A percentile compares a stretch with the other conserved stretches of the same genome.
These are phyloP conservation scores for Fusarium buxicola DNA, from an alignment of 2,329 filamentous ascomycete genomes.

Conservation along the genomic window DNA sequence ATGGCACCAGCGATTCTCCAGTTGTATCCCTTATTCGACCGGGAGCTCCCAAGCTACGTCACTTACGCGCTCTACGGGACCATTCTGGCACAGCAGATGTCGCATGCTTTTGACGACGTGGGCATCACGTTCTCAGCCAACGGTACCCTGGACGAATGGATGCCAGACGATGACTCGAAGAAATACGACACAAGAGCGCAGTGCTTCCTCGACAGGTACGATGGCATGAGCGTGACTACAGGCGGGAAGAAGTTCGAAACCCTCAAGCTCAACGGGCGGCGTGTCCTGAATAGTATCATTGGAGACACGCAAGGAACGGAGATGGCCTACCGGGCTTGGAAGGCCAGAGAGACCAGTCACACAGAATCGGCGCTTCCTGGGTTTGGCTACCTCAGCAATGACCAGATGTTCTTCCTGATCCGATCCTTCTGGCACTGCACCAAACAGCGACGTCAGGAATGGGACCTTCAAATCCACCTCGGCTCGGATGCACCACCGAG, in stretches of 20 bases:
- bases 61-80: constrained; percentile 29
- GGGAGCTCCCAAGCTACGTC: constrained; percentile 13
- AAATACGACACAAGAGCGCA: not conserved
- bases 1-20: constrained; percentile 17
- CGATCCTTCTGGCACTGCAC: constrained; percentile 68
- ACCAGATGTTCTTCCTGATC: constrained; percentile 70
- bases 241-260: not conserved
- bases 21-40: no score
- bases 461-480: not conserved
- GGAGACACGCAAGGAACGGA: constrained; percentile 55
- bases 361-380: constrained; percentile 58
- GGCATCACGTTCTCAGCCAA: constrained; percentile 51
- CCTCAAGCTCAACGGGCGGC: constrained; percentile 33
- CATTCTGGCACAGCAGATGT: constrained; percentile 22
- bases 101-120: constrained; percentile 21
- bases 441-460: not conserved
- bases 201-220: constrained; percentile 29
- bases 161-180: not conserved
- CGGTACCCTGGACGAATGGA: constrained; percentile 68
- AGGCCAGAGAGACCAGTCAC: constrained; percentile 39
- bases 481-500: not conserved
- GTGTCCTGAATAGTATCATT: constrained; percentile 11
- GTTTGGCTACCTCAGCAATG: constrained; percentile 64
- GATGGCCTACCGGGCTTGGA: constrained; percentile 69
- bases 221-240: constrained; percentile 1